Percentiles rank a stretch among this genome's conserved stretches.
These are phyloP conservation scores for Tarenaya hassleriana DNA, from an alignment of 345 rosid species.

Conservation along the genomic window DNA sequence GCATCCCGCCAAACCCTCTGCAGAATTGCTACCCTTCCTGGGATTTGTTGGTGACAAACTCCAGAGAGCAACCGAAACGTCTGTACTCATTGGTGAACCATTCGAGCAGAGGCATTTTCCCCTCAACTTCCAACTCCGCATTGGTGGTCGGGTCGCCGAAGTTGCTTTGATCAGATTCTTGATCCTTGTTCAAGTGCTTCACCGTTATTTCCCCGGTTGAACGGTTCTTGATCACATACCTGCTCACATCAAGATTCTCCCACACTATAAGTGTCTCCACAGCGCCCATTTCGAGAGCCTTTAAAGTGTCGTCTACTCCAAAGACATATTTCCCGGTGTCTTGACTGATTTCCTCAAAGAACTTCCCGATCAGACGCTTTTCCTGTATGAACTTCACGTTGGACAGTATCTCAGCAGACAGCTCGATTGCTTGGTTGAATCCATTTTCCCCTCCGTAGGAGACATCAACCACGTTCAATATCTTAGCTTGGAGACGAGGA, in stretches of 20 bases:
- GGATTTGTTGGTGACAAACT: slow-evolving; percentile 87
- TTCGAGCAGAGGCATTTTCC: slow-evolving; percentile 69
- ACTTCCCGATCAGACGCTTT: slow-evolving; percentile 75
- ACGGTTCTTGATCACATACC: slow-evolving; percentile 58
- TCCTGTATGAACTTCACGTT: slow-evolving; percentile 94
- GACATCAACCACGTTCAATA: slow-evolving; percentile 80
- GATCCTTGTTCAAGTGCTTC: slow-evolving; percentile 70
- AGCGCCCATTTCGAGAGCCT: slow-evolving; percentile 87
- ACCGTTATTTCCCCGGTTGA: slow-evolving; percentile 47
- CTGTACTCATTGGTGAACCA: slow-evolving; percentile 92
- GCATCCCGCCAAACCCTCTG: slow-evolving; percentile 86
- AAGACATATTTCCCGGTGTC: slow-evolving; percentile 84
- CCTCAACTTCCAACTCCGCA: slow-evolving; percentile 66
- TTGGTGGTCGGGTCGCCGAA: slow-evolving; percentile 54
- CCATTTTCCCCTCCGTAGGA: slow-evolving; percentile 96
- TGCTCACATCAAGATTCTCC: slow-evolving; percentile 74
- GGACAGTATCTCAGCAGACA: slow-evolving; percentile 73
- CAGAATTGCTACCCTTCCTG: slow-evolving; percentile 91
- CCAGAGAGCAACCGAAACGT: slow-evolving; percentile 73
- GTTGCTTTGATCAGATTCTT: slow-evolving; percentile 61
- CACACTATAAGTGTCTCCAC: slow-evolving; percentile 82
- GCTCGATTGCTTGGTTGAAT: slow-evolving; percentile 83
- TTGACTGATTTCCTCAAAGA: slow-evolving; percentile 95
- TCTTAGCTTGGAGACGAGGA: slow-evolving; percentile 89
- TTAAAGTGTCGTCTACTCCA: slow-evolving; percentile 76